Conservation (phyloP, 1,284 basidiomycete species). For the Cutaneotrichosporon daszewskae region DNA sequence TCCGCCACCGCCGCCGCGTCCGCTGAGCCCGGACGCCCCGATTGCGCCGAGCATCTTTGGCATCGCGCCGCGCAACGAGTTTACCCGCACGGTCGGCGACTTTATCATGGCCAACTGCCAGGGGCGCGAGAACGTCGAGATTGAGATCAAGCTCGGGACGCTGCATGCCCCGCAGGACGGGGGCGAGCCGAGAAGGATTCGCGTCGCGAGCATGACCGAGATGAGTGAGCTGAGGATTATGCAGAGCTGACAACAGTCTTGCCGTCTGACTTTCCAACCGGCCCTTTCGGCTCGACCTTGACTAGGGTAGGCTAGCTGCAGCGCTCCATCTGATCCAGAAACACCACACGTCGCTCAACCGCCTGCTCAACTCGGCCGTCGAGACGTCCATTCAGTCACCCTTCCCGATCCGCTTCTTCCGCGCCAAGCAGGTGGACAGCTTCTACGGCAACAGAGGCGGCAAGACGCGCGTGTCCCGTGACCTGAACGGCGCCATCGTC, state of each 20-base stretch:
- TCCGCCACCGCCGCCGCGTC: not conserved
- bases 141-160: slow-evolving; percentile 89
- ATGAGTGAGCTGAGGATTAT: slow-evolving; percentile 60
- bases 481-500: slow-evolving; percentile 63
- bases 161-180: slow-evolving; percentile 55
- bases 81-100: slow-evolving; percentile 83
- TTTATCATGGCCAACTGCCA: slow-evolving; percentile 58
- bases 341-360: slow-evolving; percentile 83
- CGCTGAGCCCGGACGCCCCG: not conserved
- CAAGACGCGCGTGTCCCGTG: slow-evolving; percentile 77
- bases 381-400: slow-evolving; percentile 50
- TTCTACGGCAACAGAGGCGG: slow-evolving; percentile 56
- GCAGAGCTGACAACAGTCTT: slow-evolving; percentile 57
- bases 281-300: slow-evolving; percentile 88
- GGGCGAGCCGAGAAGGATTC: slow-evolving; percentile 50
- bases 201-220: slow-evolving; percentile 70
- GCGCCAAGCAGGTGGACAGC: slow-evolving; percentile 73
- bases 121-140: slow-evolving; percentile 53
- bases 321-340: too few relatives aligned
- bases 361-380: slow-evolving; percentile 64
- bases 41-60: slow-evolving; percentile 83
- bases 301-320: slow-evolving; percentile 60
- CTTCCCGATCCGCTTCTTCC: slow-evolving; percentile 66
- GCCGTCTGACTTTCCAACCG: slow-evolving; percentile 43
- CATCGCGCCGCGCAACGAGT: slow-evolving; percentile 88